Base-by-base conservation (phyloP, 805 yeast species). In the Babjeviella inositovora region DNA sequence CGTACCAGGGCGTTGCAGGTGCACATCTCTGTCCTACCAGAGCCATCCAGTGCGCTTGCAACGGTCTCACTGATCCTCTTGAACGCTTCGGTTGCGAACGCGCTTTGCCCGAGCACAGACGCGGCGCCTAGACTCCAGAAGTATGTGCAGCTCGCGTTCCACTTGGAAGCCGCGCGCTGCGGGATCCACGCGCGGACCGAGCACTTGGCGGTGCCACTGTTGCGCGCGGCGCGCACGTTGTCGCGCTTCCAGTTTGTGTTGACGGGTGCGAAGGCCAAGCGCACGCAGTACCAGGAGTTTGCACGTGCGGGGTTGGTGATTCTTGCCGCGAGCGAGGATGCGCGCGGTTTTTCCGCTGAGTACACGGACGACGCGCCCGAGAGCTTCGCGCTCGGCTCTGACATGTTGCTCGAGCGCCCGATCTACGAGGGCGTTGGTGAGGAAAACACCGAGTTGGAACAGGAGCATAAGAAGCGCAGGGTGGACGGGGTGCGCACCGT, bases 191-290 rank as follows among this genome's bases (percentile, higher is more conserved):
- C 73, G 12, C 65, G 65, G 23, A 58, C 76, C 13, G 92, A 79
- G 37, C 65, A 69, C 31, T 42, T 70, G 16, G 58, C 75, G 2
- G 45, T 60, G 12, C 68, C 70, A 6, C 56, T 67, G 4, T 49
- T 79, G 29, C 45, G 51, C 2, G 61, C 60, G 30, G 80, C 72
- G 2, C 62, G 67, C 20, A 58, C 62, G 8, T 39, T 74, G 7
- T 68, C 84, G 0, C 62, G 67, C 2, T 57, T 82, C 22, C 51
- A 63, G 23, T 63, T 73, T 32, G 63, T 73, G 1, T 49, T 87
- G 21, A 77, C 96, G 2, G 97, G 97, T 33, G 79, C 90, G 26
- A 71, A 71, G 34, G 95, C 94, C 7, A 75, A 71, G 41, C 60
- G 90, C 39, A 87, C 97, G 4, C 79, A 79, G 43, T 80, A 55